These are phyloP conservation scores for Xylaria sp. DNA, from an alignment of 2,329 filamentous ascomycete genomes.

Conservation along the genomic window DNA sequence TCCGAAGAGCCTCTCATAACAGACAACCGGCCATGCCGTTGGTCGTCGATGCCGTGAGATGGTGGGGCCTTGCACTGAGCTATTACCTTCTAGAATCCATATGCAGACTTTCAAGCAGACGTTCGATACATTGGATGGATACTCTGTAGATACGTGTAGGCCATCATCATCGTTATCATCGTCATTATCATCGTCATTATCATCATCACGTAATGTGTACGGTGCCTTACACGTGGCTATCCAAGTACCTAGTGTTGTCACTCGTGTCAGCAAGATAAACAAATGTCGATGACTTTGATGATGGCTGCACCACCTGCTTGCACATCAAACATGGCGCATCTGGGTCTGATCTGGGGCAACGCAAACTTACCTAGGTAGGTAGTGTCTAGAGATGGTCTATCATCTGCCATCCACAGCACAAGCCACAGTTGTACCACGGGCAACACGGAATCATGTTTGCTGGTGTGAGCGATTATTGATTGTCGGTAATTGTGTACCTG, in stretches of 20 bases:
- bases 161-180: no score
- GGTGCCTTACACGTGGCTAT: neutral
- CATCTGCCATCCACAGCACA: slow-evolving; percentile 7
- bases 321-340: slow-evolving; percentile 22
- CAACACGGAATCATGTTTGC: slow-evolving; percentile 6
- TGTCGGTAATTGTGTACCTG: neutral
- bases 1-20: neutral
- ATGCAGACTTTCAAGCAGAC: no score
- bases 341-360: no score
- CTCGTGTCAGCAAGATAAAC: neutral
- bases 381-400: neutral
- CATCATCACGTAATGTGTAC: neutral
- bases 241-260: neutral
- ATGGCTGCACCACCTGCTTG: slow-evolving; percentile 3
- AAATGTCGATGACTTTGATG: neutral
- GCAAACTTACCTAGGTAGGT: neutral
- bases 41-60: neutral
- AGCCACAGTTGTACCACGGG: neutral
- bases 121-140: no score
- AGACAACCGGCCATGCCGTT: neutral
- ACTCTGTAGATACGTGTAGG: no score
- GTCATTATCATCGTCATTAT: no score
- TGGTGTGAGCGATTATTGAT: slow-evolving; percentile 7
- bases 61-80: neutral
- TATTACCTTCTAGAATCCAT: neutral